Conservation (phyloP, 768 basidiomycete genomes). For the Calocera viscosa region DNA sequence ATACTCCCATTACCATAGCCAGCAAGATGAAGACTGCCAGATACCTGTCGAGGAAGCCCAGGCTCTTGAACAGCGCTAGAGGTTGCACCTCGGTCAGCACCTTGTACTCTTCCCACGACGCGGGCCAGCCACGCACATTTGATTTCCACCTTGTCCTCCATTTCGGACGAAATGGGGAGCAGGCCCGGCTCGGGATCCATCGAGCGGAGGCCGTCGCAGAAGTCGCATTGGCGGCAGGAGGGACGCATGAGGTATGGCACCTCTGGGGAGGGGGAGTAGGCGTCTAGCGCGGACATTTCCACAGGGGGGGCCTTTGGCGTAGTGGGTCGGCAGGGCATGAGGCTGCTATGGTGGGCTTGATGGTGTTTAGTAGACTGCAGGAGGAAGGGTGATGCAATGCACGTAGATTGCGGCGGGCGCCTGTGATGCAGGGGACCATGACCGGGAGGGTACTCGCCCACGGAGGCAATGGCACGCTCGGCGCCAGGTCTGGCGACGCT, state of each 20-base stretch:
- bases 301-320: neutral
- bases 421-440: no score
- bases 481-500: no score
- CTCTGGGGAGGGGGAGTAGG: no score
- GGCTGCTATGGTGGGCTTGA: no score
- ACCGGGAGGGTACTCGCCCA: no score
- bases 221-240: neutral
- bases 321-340: no score
- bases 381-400: no score
- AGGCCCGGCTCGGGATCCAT: neutral
- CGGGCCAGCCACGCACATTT: neutral
- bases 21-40: constrained; percentile 55
- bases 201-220: neutral
- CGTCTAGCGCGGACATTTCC: neutral
- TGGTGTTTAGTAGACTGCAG: no score
- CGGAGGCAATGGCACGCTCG: no score
- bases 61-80: constrained; percentile 20
- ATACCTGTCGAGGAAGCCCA: constrained; percentile 45
- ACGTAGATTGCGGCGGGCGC: no score
- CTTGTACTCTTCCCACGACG: neutral
- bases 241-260: neutral
- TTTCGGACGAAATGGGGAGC: neutral
- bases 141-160: neutral
- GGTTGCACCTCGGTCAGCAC: neutral
- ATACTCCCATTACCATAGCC: constrained; percentile 61